Base-by-base conservation (phyloP, 805 yeast genomes). In the Saturnispora sanitii region DNA sequence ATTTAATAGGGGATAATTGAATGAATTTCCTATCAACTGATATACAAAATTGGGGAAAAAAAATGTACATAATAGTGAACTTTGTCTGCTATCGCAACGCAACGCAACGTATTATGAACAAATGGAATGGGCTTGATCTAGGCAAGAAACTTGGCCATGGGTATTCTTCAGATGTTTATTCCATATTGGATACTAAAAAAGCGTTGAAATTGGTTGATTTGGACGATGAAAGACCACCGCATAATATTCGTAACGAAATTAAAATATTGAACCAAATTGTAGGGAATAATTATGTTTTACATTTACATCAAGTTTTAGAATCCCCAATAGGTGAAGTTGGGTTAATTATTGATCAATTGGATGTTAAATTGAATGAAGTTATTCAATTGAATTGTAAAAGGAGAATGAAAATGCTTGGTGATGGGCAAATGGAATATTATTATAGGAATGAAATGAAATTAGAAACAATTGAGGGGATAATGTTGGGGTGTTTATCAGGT, bases 181-280 rank as follows among this genome's bases (percentile, higher is more conserved):
- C 30, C 30, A 35, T 32, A 21, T 16, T 17, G 13, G 26, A 26
- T 21, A 4, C 17, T 12, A 13, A 8, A 60, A 54, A 31, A 69
- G 80, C 77, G 0, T 45, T 76, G 33, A 76, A 76, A 49, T 53
- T 67, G 16, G 63, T 70, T 1, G 67, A 68, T 15, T 69, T 70
- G 4, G 76, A 68, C 33, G 73, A 68, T 31, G 75, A 71, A 41
- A 54, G 58, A 16, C 70, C 75, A 2, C 82, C 82, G 2, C 82
- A 76, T 48, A 61, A 61, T 44, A 63, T 72, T n/a, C 41, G 60
- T 18, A 64, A 61, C 33, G 82, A 76, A 50, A 47, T 71, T 27
- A 55, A 53, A 20, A 50, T 73, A 3, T 51, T 77, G 30, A 32
- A 48, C 20, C 40, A 45, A 27, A 28, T 57, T 31, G 41, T 49